These are phyloP conservation scores for Hypomontagnella monticulosa DNA, from an alignment of 495 filamentous ascomycete species.

Conservation along the genomic window DNA sequence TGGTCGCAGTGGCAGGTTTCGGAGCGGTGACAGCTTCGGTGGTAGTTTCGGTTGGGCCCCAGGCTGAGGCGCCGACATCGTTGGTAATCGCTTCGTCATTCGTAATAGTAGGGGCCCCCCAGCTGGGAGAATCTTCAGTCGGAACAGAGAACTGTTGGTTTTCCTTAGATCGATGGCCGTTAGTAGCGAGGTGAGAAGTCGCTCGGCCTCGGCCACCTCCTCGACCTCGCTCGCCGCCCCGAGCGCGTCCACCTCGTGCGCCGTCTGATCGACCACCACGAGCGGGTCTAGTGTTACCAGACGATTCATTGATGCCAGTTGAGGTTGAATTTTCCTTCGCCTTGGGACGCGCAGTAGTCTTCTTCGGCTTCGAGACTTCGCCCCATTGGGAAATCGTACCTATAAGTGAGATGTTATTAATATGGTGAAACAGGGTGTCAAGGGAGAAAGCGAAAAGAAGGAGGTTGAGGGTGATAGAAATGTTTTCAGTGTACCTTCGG, in stretches of 20 bases:
- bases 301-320: constrained; percentile 62
- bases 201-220: constrained; percentile 66
- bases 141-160: constrained; percentile 57
- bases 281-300: constrained; percentile 50
- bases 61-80: constrained; percentile 38
- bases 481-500: constrained; percentile 72
- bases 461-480: not conserved
- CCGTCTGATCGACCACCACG: constrained; percentile 74
- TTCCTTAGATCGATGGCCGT: constrained; percentile 61
- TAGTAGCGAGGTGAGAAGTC: constrained; percentile 62
- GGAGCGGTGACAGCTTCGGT: constrained; percentile 37
- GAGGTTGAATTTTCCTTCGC: constrained; percentile 72
- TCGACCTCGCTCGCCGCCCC: constrained; percentile 50
- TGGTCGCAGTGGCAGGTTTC: constrained; percentile 27
- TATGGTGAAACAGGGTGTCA: constrained; percentile 30
- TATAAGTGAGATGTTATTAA: constrained; percentile 52
- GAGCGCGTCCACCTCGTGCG: constrained; percentile 74
- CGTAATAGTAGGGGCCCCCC: constrained; percentile 45
- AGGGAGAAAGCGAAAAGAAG: constrained; percentile 9
- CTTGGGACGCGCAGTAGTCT: constrained; percentile 85
- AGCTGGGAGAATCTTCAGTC: constrained; percentile 57
- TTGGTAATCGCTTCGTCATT: constrained; percentile 46
- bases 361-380: constrained; percentile 92
- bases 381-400: constrained; percentile 93
- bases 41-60: constrained; percentile 34